These are phyloP conservation scores for Metschnikowia proteae DNA, from an alignment of 805 yeast species.

Conservation along the genomic window DNA sequence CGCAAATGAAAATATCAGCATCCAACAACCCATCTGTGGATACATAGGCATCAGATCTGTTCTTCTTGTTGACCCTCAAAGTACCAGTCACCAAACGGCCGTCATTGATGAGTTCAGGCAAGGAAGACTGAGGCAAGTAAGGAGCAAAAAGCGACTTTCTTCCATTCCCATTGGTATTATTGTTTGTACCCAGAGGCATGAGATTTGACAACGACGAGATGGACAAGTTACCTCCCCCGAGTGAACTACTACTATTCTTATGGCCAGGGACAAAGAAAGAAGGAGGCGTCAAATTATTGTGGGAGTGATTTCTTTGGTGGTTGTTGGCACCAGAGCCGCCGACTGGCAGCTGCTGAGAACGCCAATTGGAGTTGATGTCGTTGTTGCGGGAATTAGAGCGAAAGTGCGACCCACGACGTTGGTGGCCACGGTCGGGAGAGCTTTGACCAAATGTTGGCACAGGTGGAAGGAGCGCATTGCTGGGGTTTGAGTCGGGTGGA, in stretches of 20 bases:
- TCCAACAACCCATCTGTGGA: slow-evolving; percentile 93
- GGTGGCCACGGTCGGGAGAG: slow-evolving; percentile 40
- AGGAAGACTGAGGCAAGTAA: slow-evolving; percentile 86
- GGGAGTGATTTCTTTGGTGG: slow-evolving; percentile 19
- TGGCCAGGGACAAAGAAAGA: slow-evolving; percentile 70
- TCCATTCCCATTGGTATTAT: slow-evolving; percentile 38
- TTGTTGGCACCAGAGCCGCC: slow-evolving; percentile 19
- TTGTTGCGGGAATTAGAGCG: slow-evolving; percentile 38
- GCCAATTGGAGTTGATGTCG: slow-evolving; percentile 54
- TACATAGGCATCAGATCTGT: slow-evolving; percentile 97
- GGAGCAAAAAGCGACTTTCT: slow-evolving; percentile 92
- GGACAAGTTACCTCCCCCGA: slow-evolving; percentile 57
- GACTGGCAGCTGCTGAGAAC: slow-evolving; percentile 48
- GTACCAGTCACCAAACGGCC: slow-evolving; percentile 92
- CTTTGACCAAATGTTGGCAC: slow-evolving; percentile 47
- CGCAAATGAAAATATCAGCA: slow-evolving; percentile 96
- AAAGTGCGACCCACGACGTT: slow-evolving; percentile 39
- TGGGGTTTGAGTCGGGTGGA: slow-evolving; percentile 38
- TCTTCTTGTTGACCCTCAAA: slow-evolving; percentile 90
- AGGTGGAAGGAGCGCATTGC: slow-evolving; percentile 46
- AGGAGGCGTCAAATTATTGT: slow-evolving; percentile 36
- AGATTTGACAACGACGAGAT: slow-evolving; percentile 45
- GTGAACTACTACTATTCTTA: slow-evolving; percentile 64
- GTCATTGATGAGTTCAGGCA: slow-evolving; percentile 84
- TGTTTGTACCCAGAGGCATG: slow-evolving; percentile 24